phyloP scores from a whole-genome alignment of 345 rosid species.

The Populus alba region DNA sequence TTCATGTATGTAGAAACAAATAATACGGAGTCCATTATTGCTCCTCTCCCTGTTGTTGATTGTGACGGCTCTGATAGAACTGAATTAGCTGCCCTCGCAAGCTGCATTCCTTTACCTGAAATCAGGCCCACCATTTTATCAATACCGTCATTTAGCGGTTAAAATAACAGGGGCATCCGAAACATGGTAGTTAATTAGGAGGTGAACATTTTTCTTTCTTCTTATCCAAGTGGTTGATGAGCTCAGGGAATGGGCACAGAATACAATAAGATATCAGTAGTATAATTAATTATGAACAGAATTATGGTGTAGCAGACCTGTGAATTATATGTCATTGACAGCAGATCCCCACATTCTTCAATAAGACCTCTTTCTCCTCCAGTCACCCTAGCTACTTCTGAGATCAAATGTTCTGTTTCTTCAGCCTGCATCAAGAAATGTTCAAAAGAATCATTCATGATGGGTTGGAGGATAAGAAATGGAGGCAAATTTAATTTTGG shows the following conservation, averaged over 20 bases:
- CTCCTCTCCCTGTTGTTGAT: neutral
- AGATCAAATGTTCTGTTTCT: constrained; percentile 57
- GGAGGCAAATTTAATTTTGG: neutral
- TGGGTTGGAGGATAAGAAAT: neutral
- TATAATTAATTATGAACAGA: neutral
- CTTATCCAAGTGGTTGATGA: too few species aligned
- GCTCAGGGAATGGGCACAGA: neutral
- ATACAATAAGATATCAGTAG: neutral
- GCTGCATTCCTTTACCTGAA: constrained; percentile 79
- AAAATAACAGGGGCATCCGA: too few species aligned
- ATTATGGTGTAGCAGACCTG: constrained; percentile 46
- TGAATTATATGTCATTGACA: constrained; percentile 41
- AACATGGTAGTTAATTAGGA: neutral
- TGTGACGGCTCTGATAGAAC: constrained; percentile 19
- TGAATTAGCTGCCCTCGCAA: constrained; percentile 65
- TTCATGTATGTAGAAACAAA: too few species aligned
- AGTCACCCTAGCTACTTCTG: constrained; percentile 68
- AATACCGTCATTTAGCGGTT: neutral
- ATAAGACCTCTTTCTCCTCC: constrained; percentile 54
- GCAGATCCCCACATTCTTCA: constrained; percentile 62
- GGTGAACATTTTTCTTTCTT: neutral
- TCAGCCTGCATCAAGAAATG: constrained; percentile 49
- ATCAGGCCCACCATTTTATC: neutral
- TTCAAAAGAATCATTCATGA: neutral
- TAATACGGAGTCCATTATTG: neutral